Evolutionary conservation across 768 basidiomycete species (phyloP), one percentile per base, ranked within the genome.

Genomic region (Lentinula guzmanii): DNA sequence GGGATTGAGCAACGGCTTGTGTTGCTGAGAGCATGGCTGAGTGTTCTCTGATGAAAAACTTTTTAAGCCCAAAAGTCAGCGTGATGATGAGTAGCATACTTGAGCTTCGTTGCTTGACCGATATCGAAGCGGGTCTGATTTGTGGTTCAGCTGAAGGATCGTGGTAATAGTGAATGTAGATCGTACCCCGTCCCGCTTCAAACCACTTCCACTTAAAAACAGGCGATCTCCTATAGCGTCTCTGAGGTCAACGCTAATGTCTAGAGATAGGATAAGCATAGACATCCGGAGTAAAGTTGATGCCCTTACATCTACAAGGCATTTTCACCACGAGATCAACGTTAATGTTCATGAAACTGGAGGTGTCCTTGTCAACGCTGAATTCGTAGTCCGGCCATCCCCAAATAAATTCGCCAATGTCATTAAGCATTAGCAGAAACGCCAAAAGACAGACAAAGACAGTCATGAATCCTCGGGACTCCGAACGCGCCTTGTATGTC

Each of bases 191-290:
- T 99, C 95, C 59, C 93, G 85, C 61, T 80, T 85, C 69, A 98
- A 85, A 28, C 85, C 86, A 63, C 83, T 79, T 39, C 77, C 76
- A 67, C 85, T 94, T 62, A 98, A 81, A 70, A 88, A 90, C 35
- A 99, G 69, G 45, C 96, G 80, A 71, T 99, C 96, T 2, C 96
- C 96, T n/a, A 97, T 82, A 0, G 90, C 91, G 71, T 99, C 96
- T 61, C 95, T 79, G 63, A 99, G 71, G 70, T 98, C 96, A 28
- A 98, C 89, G 53, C 85, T 87, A 55, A 98, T 76, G 70, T 81
- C 95, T 98, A 64, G 9, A 35, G 16, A 46, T 15, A 43, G n/a
- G 16, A 56, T 45, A 57, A 41, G 50, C 5, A 24, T 58, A 13
- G 8, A 4, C 8, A 16, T 28, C 28, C 3, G 28, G 51, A 5